Conservation (phyloP, 169 alveolate species). For the Plasmodium gaboni region DNA sequence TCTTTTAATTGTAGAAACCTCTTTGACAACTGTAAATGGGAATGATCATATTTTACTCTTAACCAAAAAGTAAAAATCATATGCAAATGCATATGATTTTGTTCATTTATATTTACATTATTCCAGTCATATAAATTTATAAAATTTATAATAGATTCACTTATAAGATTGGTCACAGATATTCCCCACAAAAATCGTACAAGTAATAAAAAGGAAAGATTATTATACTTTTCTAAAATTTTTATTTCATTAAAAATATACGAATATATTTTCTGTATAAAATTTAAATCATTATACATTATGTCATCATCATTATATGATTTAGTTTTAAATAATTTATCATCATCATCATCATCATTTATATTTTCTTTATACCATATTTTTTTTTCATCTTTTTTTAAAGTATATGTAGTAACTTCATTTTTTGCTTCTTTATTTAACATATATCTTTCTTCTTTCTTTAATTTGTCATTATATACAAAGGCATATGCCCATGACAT, state of each 20-base stretch:
- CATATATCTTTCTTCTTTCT: background rate
- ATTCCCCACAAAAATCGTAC: conserved; percentile 75
- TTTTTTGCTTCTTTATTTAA: no score
- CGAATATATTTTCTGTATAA: conserved; percentile 36
- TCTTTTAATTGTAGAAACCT: conserved; percentile 23
- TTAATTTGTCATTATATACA: conserved; percentile 12
- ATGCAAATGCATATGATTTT: conserved; percentile 70
- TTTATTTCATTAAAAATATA: conserved; percentile 61
- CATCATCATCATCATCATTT: background rate
- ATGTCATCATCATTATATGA: background rate
- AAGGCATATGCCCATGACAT: conserved; percentile 79
- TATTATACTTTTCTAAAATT: conserved; percentile 23
- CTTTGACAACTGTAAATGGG: conserved; percentile 11
- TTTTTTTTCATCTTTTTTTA: background rate
- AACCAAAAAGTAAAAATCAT: conserved; percentile 74
- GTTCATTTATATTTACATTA: conserved; percentile 27
- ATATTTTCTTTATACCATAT: background rate
- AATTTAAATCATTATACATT: conserved; percentile 14
- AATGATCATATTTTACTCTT: conserved; percentile 63
- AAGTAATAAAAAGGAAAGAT: conserved; percentile 46
- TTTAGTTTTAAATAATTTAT: background rate
- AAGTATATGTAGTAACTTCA: background rate
- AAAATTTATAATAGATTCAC: conserved; percentile 33
- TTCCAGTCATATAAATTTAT: conserved; percentile 63
- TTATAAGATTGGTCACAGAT: conserved; percentile 44